Evolutionary conservation across 2,329 filamentous ascomycete genomes (phyloP).

Genomic region (Pseudopithomyces maydicus): DNA sequence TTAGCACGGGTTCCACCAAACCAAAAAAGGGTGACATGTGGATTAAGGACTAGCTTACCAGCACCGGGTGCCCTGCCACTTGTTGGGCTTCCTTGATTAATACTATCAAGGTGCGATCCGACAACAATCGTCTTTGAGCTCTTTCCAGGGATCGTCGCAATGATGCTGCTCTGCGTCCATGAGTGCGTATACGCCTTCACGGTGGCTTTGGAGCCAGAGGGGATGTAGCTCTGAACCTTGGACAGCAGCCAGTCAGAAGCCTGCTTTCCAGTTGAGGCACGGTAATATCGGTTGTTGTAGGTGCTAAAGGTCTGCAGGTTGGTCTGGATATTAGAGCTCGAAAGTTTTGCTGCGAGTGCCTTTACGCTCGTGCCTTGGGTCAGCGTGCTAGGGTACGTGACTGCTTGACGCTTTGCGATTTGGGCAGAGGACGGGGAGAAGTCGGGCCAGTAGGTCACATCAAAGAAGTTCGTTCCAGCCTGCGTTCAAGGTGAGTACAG

Average conservation of each 20-base stretch:
- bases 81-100: constrained; percentile 87
- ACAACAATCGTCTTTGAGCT: constrained; percentile 84
- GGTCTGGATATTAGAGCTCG: constrained; percentile 2
- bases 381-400: constrained; percentile 7
- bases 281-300: constrained; percentile 13
- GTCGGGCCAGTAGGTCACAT: constrained; percentile 11
- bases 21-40: not conserved
- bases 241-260: constrained; percentile 84
- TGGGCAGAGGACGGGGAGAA: not conserved
- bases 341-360: constrained; percentile 2
- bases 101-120: constrained; percentile 90
- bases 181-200: constrained; percentile 75
- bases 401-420: constrained; percentile 2
- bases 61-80: constrained; percentile 2
- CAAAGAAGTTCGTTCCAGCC: constrained; percentile 12
- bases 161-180: constrained; percentile 88
- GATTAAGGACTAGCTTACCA: not conserved
- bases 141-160: constrained; percentile 84
- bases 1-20: not conserved
- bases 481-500: not conserved
- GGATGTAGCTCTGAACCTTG: constrained; percentile 72
- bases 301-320: constrained; percentile 11
- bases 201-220: constrained; percentile 71
- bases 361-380: constrained; percentile 6
- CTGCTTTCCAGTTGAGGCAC: constrained; percentile 62